Base-by-base conservation (phyloP, 2,329 filamentous ascomycete species). In the Alternaria triticina region DNA sequence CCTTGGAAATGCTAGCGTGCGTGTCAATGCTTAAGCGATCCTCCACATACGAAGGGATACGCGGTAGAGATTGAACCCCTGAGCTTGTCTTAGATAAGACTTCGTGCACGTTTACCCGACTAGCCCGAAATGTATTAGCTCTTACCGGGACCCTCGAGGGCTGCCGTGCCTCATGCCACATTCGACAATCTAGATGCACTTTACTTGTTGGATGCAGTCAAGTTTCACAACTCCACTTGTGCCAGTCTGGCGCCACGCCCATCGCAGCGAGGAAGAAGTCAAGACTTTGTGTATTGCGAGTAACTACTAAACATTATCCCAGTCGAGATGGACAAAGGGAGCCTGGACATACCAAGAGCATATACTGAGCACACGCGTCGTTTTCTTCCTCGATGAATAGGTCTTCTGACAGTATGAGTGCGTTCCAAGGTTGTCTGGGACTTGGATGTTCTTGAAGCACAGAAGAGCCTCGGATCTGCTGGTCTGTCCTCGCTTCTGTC, bases 1-100 rank as follows among this genome's bases (percentile, higher is more conserved):
- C 20, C 20, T 22, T 22, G 20, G 20, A 22, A 22, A 22, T 59
- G 65, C 67, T 69, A 69, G 67, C 65, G 58, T 59, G 62, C 57
- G 62, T 64, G 60, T 69, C 60, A 69, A 67, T 62, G 67, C 67
- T 69, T 68, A 59, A 64, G 12, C 61, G 43, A 54, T 59, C 49
- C 43, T 60, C 25, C 50, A 47, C 54, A 54, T 54, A 54, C 49
- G 49, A 22, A 57, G 50, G 13, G 40, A 54, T 54, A 54, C 46
- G 46, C 23, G 6, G 28, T 57, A 43, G 52, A 56, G 45, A 62
- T 63, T 43, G 44, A 20, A 67, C 54, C 56, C 44, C 59, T 66
- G 58, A 68, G 67, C 67, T 68, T 68, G 59, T 70, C 66, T 52
- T 9, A 65, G 57, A 67, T 70, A 68, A 68, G 66, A 61, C 49